A percentile compares a stretch with the other conserved stretches of the same genome.
Evolutionary conservation across 352 stramenopile species (phyloP).

Genomic region (Pythium phragmiticola): DNA sequence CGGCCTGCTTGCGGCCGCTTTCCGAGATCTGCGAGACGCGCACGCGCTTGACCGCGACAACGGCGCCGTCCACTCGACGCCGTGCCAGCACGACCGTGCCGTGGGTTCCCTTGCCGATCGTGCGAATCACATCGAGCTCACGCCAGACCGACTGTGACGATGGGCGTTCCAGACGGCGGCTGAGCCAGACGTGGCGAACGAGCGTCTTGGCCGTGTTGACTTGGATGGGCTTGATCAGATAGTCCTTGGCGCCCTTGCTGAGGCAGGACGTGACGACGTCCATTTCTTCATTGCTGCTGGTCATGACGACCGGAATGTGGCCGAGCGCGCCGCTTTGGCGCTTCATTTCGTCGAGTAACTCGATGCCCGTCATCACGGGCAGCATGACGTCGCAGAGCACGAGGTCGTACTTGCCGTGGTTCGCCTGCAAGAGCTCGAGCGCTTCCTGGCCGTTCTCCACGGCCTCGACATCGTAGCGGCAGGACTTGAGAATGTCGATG

Average conservation of each 20-base stretch:
- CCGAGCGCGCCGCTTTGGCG: conserved; percentile 61
- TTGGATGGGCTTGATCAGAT: conserved; percentile 90
- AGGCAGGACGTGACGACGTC: conserved; percentile 87
- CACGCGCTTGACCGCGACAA: conserved; percentile 86
- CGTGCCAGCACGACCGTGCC: conserved; percentile 80
- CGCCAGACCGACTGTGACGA: conserved; percentile 80
- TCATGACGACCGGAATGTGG: conserved; percentile 90
- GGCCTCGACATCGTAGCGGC: conserved; percentile 80
- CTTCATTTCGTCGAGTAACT: conserved; percentile 83
- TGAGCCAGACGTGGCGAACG: conserved; percentile 87
- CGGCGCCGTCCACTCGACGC: conserved; percentile 71
- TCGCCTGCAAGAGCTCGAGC: conserved; percentile 62
- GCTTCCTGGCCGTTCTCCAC: conserved; percentile 82
- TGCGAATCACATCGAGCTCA: conserved; percentile 82
- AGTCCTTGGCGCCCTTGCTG: conserved; percentile 89
- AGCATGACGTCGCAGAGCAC: conserved; percentile 91
- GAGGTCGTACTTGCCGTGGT: conserved; percentile 82
- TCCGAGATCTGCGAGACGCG: conserved; percentile 77
- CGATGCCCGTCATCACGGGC: conserved; percentile 85
- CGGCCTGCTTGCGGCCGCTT: conserved; percentile 81
- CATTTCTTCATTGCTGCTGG: conserved; percentile 89
- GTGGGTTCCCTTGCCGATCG: conserved; percentile 86
- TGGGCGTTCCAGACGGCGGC: conserved; percentile 57
- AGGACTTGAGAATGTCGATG: conserved; percentile 88
- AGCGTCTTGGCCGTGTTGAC: conserved; percentile 90